phyloP scores from a whole-genome alignment of 805 yeast species.

The Metschnikowia matae region DNA sequence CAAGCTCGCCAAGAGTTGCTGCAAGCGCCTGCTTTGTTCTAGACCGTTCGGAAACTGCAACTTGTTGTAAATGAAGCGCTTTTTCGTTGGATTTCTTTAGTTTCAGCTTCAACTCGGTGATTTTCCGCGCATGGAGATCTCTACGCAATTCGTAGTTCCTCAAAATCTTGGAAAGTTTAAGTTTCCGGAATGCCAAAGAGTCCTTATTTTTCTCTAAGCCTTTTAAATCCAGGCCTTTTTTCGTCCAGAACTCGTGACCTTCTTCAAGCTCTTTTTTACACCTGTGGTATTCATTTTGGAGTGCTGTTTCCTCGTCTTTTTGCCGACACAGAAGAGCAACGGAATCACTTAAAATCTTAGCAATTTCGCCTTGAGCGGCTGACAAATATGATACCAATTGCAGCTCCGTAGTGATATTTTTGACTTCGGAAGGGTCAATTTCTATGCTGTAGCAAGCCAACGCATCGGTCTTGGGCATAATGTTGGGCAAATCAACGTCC shows the following conservation, averaged over 20 bases:
- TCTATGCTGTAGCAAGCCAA: not conserved
- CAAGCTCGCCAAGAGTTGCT: slow-evolving; percentile 14
- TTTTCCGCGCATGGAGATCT: slow-evolving; percentile 8
- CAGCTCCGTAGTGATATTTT: not conserved
- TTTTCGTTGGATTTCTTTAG: slow-evolving; percentile 12
- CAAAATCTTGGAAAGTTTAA: slow-evolving; percentile 25
- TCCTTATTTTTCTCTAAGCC: slow-evolving; percentile 30
- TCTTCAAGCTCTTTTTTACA: slow-evolving; percentile 36
- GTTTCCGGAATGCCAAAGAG: slow-evolving; percentile 29
- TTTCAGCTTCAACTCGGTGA: slow-evolving; percentile 12
- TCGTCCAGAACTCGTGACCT: slow-evolving; percentile 27
- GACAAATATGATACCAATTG: not conserved
- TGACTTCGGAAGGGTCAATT: not conserved
- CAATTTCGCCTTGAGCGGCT: slow-evolving; percentile 6
- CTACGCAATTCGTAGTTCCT: slow-evolving; percentile 11
- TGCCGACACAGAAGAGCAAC: slow-evolving; percentile 2
- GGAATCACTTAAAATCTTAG: slow-evolving; percentile 5
- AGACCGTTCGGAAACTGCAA: slow-evolving; percentile 8
- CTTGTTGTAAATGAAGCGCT: slow-evolving; percentile 6
- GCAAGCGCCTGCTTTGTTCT: slow-evolving; percentile 5
- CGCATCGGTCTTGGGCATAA: not conserved
- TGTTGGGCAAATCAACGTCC: not conserved
- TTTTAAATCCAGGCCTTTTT: slow-evolving; percentile 30
- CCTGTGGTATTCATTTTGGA: slow-evolving; percentile 5
- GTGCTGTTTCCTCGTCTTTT: slow-evolving; percentile 10